These are phyloP conservation scores for Inga leiocalycina DNA, from an alignment of 306 rosid genomes.

Conservation along the genomic window DNA sequence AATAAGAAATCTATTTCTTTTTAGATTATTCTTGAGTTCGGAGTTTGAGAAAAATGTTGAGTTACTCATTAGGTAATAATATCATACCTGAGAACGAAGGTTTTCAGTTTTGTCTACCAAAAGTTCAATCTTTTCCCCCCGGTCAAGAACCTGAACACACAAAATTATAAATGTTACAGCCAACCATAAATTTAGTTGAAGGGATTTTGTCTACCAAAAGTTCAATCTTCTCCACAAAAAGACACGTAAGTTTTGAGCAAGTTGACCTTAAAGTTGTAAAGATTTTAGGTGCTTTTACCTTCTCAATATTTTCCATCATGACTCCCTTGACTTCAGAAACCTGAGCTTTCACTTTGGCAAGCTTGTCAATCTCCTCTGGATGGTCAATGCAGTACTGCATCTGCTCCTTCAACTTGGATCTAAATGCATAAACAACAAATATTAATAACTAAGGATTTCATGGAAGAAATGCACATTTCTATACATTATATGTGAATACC, in stretches of 20 bases:
- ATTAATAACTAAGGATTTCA: slow-evolving; percentile 30
- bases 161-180: neutral
- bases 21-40: neutral
- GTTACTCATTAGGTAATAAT: neutral
- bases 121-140: slow-evolving; percentile 91
- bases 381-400: slow-evolving; percentile 92
- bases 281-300: slow-evolving; percentile 45
- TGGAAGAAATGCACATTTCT: slow-evolving; percentile 14
- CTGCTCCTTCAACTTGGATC: slow-evolving; percentile 88
- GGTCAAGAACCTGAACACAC: slow-evolving; percentile 77
- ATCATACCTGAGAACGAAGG: slow-evolving; percentile 83
- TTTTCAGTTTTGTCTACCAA: slow-evolving; percentile 91
- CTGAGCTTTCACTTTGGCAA: slow-evolving; percentile 92
- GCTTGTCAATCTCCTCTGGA: slow-evolving; percentile 85
- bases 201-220: neutral
- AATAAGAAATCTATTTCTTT: neutral
- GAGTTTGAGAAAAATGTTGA: slow-evolving; percentile 1
- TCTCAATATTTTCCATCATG: slow-evolving; percentile 96
- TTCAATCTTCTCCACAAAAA: neutral
- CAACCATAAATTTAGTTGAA: neutral
- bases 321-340: slow-evolving; percentile 94
- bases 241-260: neutral
- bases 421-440: slow-evolving; percentile 35
- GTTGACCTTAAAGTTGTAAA: neutral
- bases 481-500: slow-evolving; percentile 47